A percentile compares a stretch with the other conserved stretches of the same genome.
Conservation (phyloP, 805 yeast species). For the Spencermartinsiella europaea region DNA sequence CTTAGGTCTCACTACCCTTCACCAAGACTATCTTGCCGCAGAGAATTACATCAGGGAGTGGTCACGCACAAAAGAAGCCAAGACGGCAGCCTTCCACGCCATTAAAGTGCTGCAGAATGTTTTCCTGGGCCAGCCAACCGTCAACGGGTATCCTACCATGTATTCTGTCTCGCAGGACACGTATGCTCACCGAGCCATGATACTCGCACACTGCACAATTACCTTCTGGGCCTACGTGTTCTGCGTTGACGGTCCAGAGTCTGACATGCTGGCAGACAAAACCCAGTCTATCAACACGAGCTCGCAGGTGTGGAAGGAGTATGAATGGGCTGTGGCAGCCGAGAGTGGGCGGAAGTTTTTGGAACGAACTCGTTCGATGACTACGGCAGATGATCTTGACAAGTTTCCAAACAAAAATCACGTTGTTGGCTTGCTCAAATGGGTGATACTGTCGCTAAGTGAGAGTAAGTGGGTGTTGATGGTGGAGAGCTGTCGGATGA, state of each 20-base stretch:
- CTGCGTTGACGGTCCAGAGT: conserved; percentile 29
- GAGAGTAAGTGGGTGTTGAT: conserved; percentile 48
- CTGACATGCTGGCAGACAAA: conserved; percentile 15
- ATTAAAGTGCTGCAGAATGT: conserved; percentile 54
- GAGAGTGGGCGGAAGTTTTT: conserved; percentile 50
- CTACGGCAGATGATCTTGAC: conserved; percentile 9
- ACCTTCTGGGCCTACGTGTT: conserved; percentile 29
- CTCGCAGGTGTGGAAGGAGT: conserved; percentile 16
- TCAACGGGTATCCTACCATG: conserved; percentile 3
- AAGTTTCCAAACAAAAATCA: conserved; percentile 40
- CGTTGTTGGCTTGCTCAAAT: conserved; percentile 46
- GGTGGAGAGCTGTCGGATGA: conserved; percentile 48
- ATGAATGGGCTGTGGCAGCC: conserved; percentile 28
- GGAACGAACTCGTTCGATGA: conserved; percentile 31
- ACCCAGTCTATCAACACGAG: neutral
- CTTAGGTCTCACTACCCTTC: conserved; percentile 58
- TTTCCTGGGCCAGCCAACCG: conserved; percentile 38
- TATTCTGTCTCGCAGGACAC: conserved; percentile 19
- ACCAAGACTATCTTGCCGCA: conserved; percentile 44
- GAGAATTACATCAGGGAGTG: conserved; percentile 47
- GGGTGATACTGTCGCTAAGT: conserved; percentile 12
- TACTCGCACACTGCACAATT: conserved; percentile 25
- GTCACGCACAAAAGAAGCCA: conserved; percentile 45
- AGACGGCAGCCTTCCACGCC: conserved; percentile 49
- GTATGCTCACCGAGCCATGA: conserved; percentile 23